A percentile compares a stretch with the other conserved stretches of the same genome.
phyloP scores from a whole-genome alignment of 2,329 filamentous ascomycete genomes.

The Penicillium sp. region DNA sequence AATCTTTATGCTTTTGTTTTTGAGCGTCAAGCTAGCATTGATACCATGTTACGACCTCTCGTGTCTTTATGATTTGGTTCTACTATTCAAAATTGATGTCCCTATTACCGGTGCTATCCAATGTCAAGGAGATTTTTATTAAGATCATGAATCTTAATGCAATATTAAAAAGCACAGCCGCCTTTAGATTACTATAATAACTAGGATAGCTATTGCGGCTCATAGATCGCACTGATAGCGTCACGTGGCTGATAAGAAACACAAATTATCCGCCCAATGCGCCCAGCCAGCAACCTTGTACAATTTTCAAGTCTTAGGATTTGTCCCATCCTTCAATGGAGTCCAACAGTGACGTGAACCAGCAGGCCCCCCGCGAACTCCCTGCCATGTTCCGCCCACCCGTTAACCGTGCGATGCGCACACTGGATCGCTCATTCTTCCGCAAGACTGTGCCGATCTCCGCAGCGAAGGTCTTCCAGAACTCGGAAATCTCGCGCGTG shows the following conservation, averaged over 20 bases:
- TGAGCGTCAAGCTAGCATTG: background rate
- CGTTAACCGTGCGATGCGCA: constrained; percentile 70
- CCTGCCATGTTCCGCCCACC: constrained; percentile 68
- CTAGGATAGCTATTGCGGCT: background rate
- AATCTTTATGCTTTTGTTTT: background rate
- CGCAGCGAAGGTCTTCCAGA: constrained; percentile 72
- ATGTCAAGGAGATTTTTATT: background rate
- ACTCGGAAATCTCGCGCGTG: constrained; percentile 67
- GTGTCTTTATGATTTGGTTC: background rate
- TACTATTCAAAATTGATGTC: background rate
- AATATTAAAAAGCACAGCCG: background rate
- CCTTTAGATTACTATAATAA: background rate
- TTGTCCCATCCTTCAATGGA: constrained; percentile 19
- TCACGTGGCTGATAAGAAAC: constrained; percentile 27
- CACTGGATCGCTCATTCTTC: constrained; percentile 81
- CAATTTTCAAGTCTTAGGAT: background rate
- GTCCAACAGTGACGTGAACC: constrained; percentile 10
- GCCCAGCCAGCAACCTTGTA: constrained; percentile 3
- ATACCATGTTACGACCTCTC: background rate
- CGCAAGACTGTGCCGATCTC: constrained; percentile 68
- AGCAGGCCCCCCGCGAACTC: constrained; percentile 26
- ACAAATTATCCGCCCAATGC: constrained; percentile 12
- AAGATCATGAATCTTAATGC: background rate
- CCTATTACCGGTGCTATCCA: background rate
- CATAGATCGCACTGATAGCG: background rate